Conservation (phyloP, 352 stramenopile species). For the Phytopythium sindhum region DNA sequence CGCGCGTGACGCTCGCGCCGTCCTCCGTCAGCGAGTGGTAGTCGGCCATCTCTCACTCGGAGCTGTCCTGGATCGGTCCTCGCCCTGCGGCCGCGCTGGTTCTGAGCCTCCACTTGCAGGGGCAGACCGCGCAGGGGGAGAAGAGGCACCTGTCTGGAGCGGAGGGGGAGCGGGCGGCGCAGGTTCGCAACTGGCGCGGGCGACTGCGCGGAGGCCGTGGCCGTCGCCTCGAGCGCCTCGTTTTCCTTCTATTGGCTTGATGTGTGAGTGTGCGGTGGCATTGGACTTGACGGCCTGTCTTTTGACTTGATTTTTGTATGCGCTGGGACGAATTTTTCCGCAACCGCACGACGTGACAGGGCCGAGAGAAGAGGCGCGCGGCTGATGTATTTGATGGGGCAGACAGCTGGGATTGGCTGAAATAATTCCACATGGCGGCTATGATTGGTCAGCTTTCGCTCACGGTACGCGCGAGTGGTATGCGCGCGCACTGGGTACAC, state of each 20-base stretch:
- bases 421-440: background rate
- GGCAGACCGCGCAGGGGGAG: background rate
- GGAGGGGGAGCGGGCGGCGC: background rate
- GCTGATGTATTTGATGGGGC: slow-evolving; percentile 1
- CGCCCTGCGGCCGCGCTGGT: background rate
- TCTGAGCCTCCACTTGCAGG: background rate
- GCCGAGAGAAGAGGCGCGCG: background rate
- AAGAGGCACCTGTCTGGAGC: background rate
- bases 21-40: slow-evolving; percentile 32
- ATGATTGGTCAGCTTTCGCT: background rate
- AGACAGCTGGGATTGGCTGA: background rate
- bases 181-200: background rate
- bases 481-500: slow-evolving; percentile 1
- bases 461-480: background rate
- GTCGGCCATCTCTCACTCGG: slow-evolving; percentile 11
- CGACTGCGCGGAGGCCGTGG: no score
- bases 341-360: background rate
- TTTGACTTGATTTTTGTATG: background rate
- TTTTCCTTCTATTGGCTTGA: background rate
- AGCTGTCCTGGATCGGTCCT: background rate
- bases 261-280: no score
- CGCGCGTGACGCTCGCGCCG: slow-evolving; percentile 1
- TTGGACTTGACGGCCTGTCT: background rate
- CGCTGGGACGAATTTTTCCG: background rate
- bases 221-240: background rate